phyloP scores from a whole-genome alignment of 148 eudicot species.

The Rhododendron kiyosumense region DNA sequence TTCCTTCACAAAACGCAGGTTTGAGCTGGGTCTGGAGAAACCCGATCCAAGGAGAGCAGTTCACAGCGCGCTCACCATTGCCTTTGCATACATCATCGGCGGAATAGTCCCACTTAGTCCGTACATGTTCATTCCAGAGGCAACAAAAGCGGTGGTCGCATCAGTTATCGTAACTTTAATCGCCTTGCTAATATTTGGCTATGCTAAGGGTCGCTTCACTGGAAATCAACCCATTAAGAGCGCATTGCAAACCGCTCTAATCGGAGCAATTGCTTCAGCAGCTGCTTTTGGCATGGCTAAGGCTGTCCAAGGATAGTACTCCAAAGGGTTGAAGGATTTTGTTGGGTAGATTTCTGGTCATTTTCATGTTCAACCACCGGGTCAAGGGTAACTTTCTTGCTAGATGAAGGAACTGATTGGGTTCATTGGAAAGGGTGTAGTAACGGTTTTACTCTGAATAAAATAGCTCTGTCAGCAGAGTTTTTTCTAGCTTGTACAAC shows the following conservation, averaged over 20 bases:
- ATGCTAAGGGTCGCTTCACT: constrained; percentile 72
- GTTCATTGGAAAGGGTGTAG: not conserved
- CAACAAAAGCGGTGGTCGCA: constrained; percentile 51
- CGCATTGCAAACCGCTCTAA: constrained; percentile 75
- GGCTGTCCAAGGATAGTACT: constrained; percentile 43
- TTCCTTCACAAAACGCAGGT: constrained; percentile 32
- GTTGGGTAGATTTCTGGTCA: not conserved
- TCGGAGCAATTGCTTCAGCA: constrained; percentile 92
- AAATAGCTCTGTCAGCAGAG: not conserved
- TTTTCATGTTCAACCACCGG: not conserved
- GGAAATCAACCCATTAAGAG: constrained; percentile 61
- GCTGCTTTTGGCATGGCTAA: constrained; percentile 96
- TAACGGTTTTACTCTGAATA: not conserved
- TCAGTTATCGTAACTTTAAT: constrained; percentile 57
- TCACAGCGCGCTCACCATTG: constrained; percentile 83
- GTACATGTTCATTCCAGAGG: constrained; percentile 68
- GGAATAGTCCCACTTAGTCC: constrained; percentile 78
- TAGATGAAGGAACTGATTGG: not conserved
- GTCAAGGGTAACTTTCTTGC: not conserved
- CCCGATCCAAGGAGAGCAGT: constrained; percentile 92
- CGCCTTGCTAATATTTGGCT: constrained; percentile 79
- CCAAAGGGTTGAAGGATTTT: not conserved
- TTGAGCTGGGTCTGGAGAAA: constrained; percentile 92
- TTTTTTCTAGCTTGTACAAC: not conserved
- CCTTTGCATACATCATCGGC: constrained; percentile 71